Evolutionary conservation across 495 filamentous ascomycete species (phyloP).

Genomic region (Astrothelium macrocarpum): DNA sequence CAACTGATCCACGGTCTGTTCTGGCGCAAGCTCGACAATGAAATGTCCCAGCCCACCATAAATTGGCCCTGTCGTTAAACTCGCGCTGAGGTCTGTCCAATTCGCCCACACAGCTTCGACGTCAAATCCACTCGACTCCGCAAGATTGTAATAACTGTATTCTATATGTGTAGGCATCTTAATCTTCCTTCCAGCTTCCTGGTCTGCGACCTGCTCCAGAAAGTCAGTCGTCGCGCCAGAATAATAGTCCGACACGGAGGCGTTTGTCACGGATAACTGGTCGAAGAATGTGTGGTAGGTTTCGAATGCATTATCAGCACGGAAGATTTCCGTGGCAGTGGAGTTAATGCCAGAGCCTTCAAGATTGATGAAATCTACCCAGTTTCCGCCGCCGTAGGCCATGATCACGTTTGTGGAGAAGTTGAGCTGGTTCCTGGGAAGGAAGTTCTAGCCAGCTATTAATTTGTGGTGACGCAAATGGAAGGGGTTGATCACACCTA

Average conservation of each 20-base stretch:
- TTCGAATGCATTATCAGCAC: not conserved
- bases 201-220: not conserved
- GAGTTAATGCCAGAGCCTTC: not conserved
- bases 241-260: not conserved
- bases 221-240: not conserved
- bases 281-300: not conserved
- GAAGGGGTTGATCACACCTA: too few species aligned
- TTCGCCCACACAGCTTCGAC: not conserved
- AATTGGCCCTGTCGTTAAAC: not conserved
- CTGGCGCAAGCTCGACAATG: not conserved
- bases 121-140: not conserved
- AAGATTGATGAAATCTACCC: not conserved
- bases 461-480: too few species aligned
- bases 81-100: not conserved
- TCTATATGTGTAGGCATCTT: not conserved
- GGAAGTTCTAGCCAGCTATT: too few species aligned
- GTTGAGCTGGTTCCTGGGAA: too few species aligned
- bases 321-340: not conserved
- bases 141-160: not conserved
- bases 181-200: conserved; percentile 1
- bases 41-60: not conserved
- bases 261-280: not conserved
- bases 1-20: not conserved
- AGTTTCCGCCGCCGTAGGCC: not conserved
- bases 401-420: not conserved